Base-by-base conservation (phyloP, 805 yeast species). In the Lipomyces lipofer region DNA sequence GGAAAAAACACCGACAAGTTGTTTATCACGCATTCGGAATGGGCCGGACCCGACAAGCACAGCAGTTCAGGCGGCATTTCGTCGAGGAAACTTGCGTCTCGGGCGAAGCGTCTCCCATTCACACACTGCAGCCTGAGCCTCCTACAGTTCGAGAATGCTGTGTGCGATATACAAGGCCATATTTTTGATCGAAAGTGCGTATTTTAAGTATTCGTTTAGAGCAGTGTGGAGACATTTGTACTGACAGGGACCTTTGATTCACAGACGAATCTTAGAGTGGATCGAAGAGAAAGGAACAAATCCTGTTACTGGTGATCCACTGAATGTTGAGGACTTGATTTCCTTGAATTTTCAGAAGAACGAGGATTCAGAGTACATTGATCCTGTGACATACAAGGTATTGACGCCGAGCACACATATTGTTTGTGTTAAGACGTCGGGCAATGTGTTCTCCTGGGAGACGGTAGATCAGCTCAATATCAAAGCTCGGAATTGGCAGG, bases 1-100 rank as follows among this genome's bases (percentile, higher is more conserved):
- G 73, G 73, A 21, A 70, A 69, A 47, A 69, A 69, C 50, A 70
- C 73, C 2, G 73, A 70, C 50, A 70, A 70, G 52, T 54, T 70
- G 19, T 70, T 61, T 53, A 65, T 70, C 15, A 70, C 73, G 9
- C 72, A 67, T 27, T 66, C 70, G 3, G 73, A 70, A 61, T 67
- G 71, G 71, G 62, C 63, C 13, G 59, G 59, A 0, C 66, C 65
- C 3, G 68, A 56, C 25, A 49, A 60, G 22, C 65, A 67, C 49
- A 45, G 65, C 15, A 67, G 67, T 1, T 60, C 69, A 6, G 64
- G 68, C 9, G 70, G 70, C 9, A 55, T 55, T 21, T 24, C 54
- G 38, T 40, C 52, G 15, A 42, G 17, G 36, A 49, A 21, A 47
- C 51, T 29, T 25, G 45, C 43, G 22, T 30, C 45, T 9, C 50